Evolutionary conservation across 495 filamentous ascomycete genomes (phyloP), one percentile per base, ranked within the genome.

Genomic region (Evernia prunastri): DNA sequence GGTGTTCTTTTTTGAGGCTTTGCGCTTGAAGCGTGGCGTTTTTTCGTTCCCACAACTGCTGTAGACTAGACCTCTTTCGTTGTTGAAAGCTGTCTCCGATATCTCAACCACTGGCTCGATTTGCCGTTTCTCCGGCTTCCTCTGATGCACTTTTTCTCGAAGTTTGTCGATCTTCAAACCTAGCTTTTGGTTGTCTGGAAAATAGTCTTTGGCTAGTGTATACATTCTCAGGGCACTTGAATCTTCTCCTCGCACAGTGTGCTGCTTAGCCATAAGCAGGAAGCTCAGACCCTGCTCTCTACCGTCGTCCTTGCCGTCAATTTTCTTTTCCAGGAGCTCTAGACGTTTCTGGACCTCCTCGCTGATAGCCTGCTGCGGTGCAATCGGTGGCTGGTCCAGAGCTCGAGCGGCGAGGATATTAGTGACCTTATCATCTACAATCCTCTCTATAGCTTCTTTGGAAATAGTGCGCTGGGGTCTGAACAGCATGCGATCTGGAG

Each of bases 201-300:
- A 98, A 72, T 85, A 92, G 0, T 88, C 86, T 37, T 89, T 74
- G 3, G 94, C 94, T 42, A 90, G 77, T 71, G 91, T 86, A 66
- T 95, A 97, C 86, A 95, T 92, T 69, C 81, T 87, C 67, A 98
- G 72, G 0, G 92, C 91, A 31, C 84, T 89, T 6, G 76, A 75
- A 54, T 93, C 84, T 65, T 97, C 90, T 1, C 91, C 91, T 1
- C 87, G 80, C 33, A 87, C 89, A 65, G 89, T 89, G 67, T 96
- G 91, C 69, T 97, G 91, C 66, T 94, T 91, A 0, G 91, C 94
- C 84, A 96, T 92, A 20, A 97, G 79, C 60, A 97, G 73, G 67
- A 87, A 91, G 0, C 89, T 89, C 23, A 97, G 72, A 0, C 92
- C 93, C 64, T 96, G 89, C 0, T 89, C 84, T 56, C 88, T 81